A percentile compares a stretch with the other conserved stretches of the same genome.
Evolutionary conservation across 1,284 basidiomycete species (phyloP).

Genomic region (Phylloporus sp.): DNA sequence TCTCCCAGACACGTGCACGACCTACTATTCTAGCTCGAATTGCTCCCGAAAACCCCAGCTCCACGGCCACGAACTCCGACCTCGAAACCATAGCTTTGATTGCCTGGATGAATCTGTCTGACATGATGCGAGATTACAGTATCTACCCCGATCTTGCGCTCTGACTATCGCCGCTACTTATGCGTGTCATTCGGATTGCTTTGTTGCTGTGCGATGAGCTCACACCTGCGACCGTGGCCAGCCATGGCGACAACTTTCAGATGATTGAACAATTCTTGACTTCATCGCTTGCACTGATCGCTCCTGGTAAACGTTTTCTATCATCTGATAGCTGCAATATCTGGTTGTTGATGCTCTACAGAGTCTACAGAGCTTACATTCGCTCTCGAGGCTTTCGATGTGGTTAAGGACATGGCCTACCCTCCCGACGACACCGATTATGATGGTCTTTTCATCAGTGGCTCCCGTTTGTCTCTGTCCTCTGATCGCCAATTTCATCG

Average conservation of each 20-base stretch:
- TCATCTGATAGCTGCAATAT: neutral
- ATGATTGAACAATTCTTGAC: slow-evolving; percentile 1
- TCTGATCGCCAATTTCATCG: neutral
- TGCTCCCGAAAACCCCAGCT: no score
- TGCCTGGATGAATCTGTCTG: no score
- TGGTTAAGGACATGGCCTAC: slow-evolving; percentile 53
- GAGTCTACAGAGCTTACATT: slow-evolving; percentile 31
- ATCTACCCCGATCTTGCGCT: no score
- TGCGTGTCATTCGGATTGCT: slow-evolving; percentile 4
- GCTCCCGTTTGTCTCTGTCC: slow-evolving; percentile 54
- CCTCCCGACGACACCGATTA: slow-evolving; percentile 54
- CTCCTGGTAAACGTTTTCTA: neutral
- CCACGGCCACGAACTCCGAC: no score
- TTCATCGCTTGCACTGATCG: slow-evolving; percentile 9
- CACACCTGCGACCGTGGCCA: neutral
- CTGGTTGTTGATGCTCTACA: neutral
- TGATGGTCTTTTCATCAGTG: slow-evolving; percentile 66
- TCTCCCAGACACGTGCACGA: no score
- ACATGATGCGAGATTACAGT: no score
- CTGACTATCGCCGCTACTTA: no score
- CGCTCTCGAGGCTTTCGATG: slow-evolving; percentile 58
- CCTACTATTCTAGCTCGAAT: no score
- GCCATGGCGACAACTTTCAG: neutral
- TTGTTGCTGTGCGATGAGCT: slow-evolving; percentile 6
- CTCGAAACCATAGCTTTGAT: no score